phyloP scores from a whole-genome alignment of 805 yeast genomes.

The Saturnispora galanensis region DNA sequence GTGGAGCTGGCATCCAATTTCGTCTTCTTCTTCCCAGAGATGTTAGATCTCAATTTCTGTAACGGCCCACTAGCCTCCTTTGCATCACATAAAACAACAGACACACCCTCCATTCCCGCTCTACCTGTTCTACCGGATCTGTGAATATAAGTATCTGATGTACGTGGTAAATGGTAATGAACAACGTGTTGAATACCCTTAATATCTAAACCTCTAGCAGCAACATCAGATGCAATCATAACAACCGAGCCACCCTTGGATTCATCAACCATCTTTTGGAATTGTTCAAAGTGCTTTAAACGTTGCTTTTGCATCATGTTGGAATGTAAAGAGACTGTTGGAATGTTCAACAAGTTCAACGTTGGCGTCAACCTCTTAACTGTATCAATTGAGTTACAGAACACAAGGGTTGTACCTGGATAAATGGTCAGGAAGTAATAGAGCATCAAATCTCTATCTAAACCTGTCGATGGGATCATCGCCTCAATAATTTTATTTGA shows the following conservation, averaged over 20 bases:
- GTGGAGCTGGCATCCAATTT: conserved; percentile 32
- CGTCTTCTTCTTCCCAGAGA: conserved; percentile 22
- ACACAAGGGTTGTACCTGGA: conserved; percentile 83
- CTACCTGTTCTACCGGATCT: conserved; percentile 98
- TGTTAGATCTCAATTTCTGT: conserved; percentile 56
- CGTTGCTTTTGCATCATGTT: conserved; percentile 94
- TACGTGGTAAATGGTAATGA: conserved; percentile 89
- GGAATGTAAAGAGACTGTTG: conserved; percentile 75
- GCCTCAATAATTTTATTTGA: conserved; percentile 74
- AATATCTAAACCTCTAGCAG: conserved; percentile 95
- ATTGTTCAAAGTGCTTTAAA: conserved; percentile 73
- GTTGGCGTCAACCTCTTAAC: conserved; percentile 79
- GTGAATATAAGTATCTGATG: conserved; percentile 91
- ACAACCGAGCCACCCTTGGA: conserved; percentile 45
- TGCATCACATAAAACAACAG: conserved; percentile 86
- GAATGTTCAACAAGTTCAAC: conserved; percentile 57
- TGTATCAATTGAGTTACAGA: conserved; percentile 91
- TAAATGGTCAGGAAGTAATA: conserved; percentile 81
- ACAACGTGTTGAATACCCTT: conserved; percentile 74
- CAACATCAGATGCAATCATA: conserved; percentile 90
- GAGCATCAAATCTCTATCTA: conserved; percentile 80
- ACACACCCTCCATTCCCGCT: conserved; percentile 90
- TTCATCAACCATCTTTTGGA: conserved; percentile 37
- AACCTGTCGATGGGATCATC: conserved; percentile 80
- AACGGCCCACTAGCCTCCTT: conserved; percentile 88